Conservation (phyloP, 257 asterid genomes). For the Ajuga chamaepitys region DNA sequence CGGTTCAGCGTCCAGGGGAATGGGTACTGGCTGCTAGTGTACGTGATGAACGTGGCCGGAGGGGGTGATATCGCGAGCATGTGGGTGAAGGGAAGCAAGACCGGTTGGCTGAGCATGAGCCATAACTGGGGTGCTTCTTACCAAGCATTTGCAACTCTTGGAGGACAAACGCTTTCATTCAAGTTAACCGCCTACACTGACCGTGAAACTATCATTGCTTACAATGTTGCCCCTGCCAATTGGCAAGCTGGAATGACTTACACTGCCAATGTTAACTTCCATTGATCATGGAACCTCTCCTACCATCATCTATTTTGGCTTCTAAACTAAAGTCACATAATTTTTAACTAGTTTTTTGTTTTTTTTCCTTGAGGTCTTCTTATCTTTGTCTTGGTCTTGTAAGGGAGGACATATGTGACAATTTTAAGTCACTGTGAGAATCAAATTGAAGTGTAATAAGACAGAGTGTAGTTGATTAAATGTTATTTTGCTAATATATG, state of each 20-base stretch:
- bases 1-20: constrained; percentile 63
- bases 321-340: background rate
- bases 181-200: constrained; percentile 53
- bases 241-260: constrained; percentile 61
- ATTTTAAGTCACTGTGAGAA: constrained; percentile 8
- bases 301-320: background rate
- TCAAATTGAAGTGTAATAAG: too few species aligned
- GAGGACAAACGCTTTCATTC: constrained; percentile 74
- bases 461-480: too few species aligned
- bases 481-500: too few species aligned
- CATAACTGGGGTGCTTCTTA: constrained; percentile 95
- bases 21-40: constrained; percentile 74
- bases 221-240: constrained; percentile 60
- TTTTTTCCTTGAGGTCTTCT: background rate
- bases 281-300: constrained; percentile 33
- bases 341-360: background rate
- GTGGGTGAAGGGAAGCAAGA: constrained; percentile 71
- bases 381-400: background rate
- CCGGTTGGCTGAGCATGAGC: constrained; percentile 83
- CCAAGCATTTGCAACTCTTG: constrained; percentile 58
- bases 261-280: constrained; percentile 41
- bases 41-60: constrained; percentile 74
- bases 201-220: constrained; percentile 40
- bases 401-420: background rate
- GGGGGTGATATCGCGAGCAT: constrained; percentile 55